These are phyloP conservation scores for Micromonas commoda DNA, from an alignment of 139 green algal genomes.

Conservation along the genomic window DNA sequence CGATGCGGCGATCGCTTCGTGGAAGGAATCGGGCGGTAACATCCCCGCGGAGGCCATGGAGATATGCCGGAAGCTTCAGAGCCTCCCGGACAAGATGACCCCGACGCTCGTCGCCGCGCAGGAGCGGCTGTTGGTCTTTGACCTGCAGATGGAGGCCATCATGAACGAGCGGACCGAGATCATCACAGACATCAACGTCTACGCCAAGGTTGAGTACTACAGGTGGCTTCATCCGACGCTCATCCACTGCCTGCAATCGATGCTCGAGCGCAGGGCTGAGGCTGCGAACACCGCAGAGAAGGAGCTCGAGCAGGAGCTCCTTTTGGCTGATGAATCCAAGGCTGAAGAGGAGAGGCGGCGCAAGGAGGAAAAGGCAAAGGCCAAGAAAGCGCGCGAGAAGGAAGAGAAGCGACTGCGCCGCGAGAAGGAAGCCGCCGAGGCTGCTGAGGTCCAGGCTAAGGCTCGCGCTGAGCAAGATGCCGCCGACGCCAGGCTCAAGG, in stretches of 20 bases:
- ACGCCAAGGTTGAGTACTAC: neutral
- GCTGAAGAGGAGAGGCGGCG: neutral
- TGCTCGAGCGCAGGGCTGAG: neutral
- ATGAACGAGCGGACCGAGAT: neutral
- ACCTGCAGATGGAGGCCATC: neutral
- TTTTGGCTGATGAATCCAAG: neutral
- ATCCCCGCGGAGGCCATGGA: neutral
- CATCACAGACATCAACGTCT: neutral
- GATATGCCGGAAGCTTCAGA: neutral
- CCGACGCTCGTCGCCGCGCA: neutral
- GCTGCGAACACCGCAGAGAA: neutral
- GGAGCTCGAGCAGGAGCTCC: neutral
- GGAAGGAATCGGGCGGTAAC: neutral
- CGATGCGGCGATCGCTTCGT: no score
- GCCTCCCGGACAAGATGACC: neutral
- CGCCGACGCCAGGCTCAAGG: neutral
- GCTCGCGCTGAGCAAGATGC: neutral
- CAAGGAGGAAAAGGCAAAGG: neutral
- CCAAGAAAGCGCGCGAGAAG: slow-evolving; percentile 5
- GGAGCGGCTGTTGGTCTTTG: neutral
- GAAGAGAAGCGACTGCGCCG: neutral
- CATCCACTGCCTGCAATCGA: neutral
- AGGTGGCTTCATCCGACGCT: neutral
- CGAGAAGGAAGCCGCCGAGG: neutral
- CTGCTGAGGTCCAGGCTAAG: no score